Evolutionary conservation across 129 eudicot species (phyloP).

Genomic region (Gnaphalium uliginosum): DNA sequence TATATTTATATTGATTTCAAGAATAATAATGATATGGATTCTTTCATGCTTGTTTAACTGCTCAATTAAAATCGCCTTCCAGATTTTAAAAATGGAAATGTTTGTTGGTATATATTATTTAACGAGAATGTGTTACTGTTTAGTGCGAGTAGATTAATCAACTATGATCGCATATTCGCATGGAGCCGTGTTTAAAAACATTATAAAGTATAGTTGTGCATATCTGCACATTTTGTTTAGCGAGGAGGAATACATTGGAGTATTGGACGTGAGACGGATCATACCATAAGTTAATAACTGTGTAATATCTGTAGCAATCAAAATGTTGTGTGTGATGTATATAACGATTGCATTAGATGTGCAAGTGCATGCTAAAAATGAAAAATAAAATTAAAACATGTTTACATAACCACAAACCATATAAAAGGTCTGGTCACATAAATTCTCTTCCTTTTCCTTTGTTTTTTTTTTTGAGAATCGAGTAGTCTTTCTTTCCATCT

Average conservation of each 20-base stretch:
- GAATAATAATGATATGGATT: not conserved
- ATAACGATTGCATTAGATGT: too few relatives aligned
- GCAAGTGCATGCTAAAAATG: not conserved
- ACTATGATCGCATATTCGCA: too few relatives aligned
- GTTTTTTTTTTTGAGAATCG: not conserved
- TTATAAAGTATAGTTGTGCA: not conserved
- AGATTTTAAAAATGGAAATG: not conserved
- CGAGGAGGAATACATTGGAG: too few relatives aligned
- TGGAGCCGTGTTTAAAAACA: not conserved
- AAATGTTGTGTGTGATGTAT: too few relatives aligned
- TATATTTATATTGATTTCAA: not conserved
- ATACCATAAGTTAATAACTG: too few relatives aligned
- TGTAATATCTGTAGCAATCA: not conserved
- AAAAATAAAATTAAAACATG: not conserved
- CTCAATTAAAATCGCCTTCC: not conserved
- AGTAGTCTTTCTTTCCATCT: not conserved
- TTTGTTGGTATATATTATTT: not conserved
- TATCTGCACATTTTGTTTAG: not conserved
- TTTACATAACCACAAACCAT: not conserved
- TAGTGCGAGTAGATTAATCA: not conserved
- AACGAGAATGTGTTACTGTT: not conserved
- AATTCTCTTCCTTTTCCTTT: not conserved
- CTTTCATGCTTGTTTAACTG: not conserved
- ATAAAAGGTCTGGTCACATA: not conserved
- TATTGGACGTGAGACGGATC: too few relatives aligned